These are phyloP conservation scores for Crithidia acanthocephali DNA, from an alignment of 208 protist species.

Conservation along the genomic window DNA sequence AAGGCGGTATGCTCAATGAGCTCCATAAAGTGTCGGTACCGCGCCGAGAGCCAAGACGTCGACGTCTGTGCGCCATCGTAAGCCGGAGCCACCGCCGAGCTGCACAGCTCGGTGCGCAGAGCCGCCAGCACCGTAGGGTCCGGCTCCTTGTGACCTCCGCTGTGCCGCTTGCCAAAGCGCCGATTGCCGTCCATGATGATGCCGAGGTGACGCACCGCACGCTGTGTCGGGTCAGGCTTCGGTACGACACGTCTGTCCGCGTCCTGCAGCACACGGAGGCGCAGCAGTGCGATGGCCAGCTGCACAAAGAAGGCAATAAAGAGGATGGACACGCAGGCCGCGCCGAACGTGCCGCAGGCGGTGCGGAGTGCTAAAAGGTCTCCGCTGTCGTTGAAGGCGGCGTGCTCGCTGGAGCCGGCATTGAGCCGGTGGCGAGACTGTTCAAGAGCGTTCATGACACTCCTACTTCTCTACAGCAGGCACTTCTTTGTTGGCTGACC, in stretches of 20 bases:
- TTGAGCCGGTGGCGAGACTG: not conserved
- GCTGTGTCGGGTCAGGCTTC: conserved; percentile 9
- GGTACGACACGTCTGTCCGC: not conserved
- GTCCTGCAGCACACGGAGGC: conserved; percentile 2
- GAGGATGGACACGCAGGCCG: conserved; percentile 26
- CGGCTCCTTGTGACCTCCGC: not conserved
- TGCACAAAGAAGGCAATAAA: conserved; percentile 29
- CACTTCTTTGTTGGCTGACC: no score
- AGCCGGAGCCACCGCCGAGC: not conserved
- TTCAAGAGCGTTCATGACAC: not conserved
- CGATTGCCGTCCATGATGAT: conserved; percentile 94
- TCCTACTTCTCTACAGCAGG: not conserved
- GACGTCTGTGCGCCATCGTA: not conserved
- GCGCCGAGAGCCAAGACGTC: conserved; percentile 26
- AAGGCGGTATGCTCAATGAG: conserved; percentile 63
- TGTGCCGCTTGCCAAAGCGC: conserved; percentile 55
- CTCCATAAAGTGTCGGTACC: conserved; percentile 34
- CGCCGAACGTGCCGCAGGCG: conserved; percentile 35
- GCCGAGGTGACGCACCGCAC: conserved; percentile 79
- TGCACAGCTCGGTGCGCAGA: conserved; percentile 28
- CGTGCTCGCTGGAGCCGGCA: not conserved
- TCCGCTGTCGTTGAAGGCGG: conserved; percentile 21
- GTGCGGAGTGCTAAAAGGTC: conserved; percentile 24
- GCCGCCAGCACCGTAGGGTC: conserved; percentile 19
- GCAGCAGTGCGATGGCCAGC: conserved; percentile 9